phyloP scores from a whole-genome alignment of 305 asterid genomes.

The Withania somnifera region DNA sequence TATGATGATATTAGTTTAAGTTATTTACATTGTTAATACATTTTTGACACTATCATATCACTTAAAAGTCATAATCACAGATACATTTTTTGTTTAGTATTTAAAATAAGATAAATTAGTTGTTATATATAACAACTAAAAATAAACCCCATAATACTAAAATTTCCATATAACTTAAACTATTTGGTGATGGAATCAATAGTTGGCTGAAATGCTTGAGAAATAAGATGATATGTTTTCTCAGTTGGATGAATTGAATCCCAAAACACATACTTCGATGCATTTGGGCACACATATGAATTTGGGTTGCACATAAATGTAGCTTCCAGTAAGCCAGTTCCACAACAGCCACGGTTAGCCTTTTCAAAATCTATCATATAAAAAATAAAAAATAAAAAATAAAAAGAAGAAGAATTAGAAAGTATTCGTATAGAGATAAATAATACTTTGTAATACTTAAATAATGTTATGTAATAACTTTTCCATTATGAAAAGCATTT shows the following conservation, averaged over 20 bases:
- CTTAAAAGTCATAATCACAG: too few species aligned
- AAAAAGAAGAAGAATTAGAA: too few species aligned
- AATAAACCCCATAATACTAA: background rate
- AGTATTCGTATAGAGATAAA: background rate
- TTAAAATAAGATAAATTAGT: too few species aligned
- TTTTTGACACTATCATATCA: too few species aligned
- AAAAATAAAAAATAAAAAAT: too few species aligned
- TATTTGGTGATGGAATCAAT: constrained; percentile 14
- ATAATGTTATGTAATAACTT: too few species aligned
- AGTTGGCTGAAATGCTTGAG: constrained; percentile 16
- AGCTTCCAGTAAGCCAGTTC: constrained; percentile 55
- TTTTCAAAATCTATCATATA: constrained; percentile 41
- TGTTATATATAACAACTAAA: background rate
- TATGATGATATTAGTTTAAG: too few species aligned
- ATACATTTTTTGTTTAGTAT: too few species aligned
- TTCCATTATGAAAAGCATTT: too few species aligned
- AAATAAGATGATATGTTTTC: constrained; percentile 27
- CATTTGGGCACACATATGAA: constrained; percentile 38
- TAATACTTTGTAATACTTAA: background rate
- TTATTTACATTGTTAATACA: too few species aligned
- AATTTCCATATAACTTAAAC: background rate
- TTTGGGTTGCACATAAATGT: constrained; percentile 41
- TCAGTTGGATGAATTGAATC: constrained; percentile 75
- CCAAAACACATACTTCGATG: constrained; percentile 50
- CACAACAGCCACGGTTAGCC: constrained; percentile 58